These are phyloP conservation scores for Rhododendron vialii DNA, from an alignment of 148 eudicot species.

Conservation along the genomic window DNA sequence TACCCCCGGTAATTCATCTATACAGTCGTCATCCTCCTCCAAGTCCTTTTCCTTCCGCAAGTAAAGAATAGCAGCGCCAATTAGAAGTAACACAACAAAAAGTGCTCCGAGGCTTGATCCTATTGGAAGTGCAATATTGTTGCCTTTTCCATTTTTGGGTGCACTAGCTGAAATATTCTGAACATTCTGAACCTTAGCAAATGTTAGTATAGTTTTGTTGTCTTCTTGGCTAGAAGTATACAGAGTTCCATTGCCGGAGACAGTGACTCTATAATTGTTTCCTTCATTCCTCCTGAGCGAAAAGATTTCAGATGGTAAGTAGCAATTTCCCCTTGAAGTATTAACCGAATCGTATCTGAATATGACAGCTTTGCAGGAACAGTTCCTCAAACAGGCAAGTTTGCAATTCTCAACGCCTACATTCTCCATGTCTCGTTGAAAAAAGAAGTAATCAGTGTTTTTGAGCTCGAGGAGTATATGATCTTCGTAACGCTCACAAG, in stretches of 20 bases:
- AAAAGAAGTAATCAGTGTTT: constrained; percentile 11
- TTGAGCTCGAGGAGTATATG: constrained; percentile 19
- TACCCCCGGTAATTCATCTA: no score
- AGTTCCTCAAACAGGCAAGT: constrained; percentile 17
- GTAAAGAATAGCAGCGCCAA: no score
- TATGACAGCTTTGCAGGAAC: constrained; percentile 29
- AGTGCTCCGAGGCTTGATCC: no score
- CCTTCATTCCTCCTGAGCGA: constrained; percentile 10
- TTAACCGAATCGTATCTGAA: not conserved
- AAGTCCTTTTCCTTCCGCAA: no score
- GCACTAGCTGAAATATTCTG: not conserved
- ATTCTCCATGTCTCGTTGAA: not conserved
- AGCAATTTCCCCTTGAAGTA: constrained; percentile 18
- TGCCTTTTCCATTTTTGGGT: no score
- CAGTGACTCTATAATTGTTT: not conserved
- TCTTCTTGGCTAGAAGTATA: no score
- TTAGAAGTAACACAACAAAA: no score
- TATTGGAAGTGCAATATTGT: no score
- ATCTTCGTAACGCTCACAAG: constrained; percentile 6
- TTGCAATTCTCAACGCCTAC: constrained; percentile 14
- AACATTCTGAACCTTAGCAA: not conserved
- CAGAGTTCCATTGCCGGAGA: no score
- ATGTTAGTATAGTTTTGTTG: not conserved
- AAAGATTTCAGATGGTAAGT: constrained; percentile 15
- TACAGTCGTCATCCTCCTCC: no score